Percentiles rank a stretch among this genome's conserved stretches.
Evolutionary conservation across 176 grass and related monocot genomes (phyloP).

Genomic region (bread wheat (Triticum aestivum)): DNA sequence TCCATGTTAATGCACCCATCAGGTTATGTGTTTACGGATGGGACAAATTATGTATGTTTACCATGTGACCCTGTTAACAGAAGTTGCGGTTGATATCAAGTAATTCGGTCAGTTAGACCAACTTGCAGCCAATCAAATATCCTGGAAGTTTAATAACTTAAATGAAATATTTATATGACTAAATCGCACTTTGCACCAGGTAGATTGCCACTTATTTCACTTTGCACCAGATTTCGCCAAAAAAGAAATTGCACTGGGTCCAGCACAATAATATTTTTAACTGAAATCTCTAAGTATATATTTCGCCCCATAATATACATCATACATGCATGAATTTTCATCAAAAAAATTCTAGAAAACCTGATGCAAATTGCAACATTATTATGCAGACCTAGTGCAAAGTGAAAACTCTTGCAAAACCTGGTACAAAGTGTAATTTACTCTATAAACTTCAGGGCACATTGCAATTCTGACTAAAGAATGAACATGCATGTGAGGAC

Average conservation of each 20-base stretch:
- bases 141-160: not conserved
- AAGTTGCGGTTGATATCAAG: not conserved
- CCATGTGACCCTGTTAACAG: not conserved
- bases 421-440: not conserved
- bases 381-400: not conserved
- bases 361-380: not conserved
- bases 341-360: not conserved
- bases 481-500: not conserved
- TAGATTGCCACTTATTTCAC: not conserved
- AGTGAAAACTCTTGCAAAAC: slow-evolving; percentile 2
- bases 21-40: not conserved
- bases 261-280: not conserved
- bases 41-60: not conserved
- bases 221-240: not conserved
- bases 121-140: not conserved
- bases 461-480: slow-evolving; percentile 11
- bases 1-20: not conserved
- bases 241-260: not conserved
- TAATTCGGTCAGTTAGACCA: not conserved
- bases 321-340: not conserved
- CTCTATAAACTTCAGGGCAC: not conserved
- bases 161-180: not conserved
- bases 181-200: not conserved
- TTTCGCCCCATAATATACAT: not conserved
- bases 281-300: not conserved